Evolutionary conservation across 345 rosid genomes (phyloP).

Genomic region (Melastoma malabathricum): DNA sequence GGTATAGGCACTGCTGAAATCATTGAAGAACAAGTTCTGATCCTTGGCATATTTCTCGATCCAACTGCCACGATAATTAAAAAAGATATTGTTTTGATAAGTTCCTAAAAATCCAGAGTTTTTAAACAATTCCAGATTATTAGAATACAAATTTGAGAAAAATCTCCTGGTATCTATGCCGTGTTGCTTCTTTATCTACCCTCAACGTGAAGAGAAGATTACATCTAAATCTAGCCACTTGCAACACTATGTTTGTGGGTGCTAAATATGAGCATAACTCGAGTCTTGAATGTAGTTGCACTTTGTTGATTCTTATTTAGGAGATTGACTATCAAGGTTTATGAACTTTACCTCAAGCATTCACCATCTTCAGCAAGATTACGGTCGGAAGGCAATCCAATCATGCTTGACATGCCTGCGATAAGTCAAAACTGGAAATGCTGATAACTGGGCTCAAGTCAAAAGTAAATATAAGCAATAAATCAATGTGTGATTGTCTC

Average conservation of each 20-base stretch:
- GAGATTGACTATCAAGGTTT: no score
- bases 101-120: not conserved
- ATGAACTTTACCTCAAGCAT: conserved; percentile 51
- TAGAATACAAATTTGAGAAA: not conserved
- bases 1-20: conserved; percentile 60
- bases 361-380: conserved; percentile 72
- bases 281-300: no score
- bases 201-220: no score
- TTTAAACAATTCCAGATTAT: not conserved
- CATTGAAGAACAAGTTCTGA: conserved; percentile 57
- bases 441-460: not conserved
- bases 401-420: conserved; percentile 72
- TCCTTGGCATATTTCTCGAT: conserved; percentile 49
- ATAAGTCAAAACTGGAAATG: conserved; percentile 12
- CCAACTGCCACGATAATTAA: conserved; percentile 36
- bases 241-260: no score
- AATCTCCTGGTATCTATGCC: no score
- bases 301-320: no score
- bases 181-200: no score
- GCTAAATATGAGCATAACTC: no score
- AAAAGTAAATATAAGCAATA: no score
- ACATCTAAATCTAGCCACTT: no score
- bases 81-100: not conserved
- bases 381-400: conserved; percentile 89
- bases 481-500: no score